Evolutionary conservation across 2,329 filamentous ascomycete species (phyloP), one percentile per base, ranked within the genome.

Genomic region (Aspergillus ochraceus): DNA sequence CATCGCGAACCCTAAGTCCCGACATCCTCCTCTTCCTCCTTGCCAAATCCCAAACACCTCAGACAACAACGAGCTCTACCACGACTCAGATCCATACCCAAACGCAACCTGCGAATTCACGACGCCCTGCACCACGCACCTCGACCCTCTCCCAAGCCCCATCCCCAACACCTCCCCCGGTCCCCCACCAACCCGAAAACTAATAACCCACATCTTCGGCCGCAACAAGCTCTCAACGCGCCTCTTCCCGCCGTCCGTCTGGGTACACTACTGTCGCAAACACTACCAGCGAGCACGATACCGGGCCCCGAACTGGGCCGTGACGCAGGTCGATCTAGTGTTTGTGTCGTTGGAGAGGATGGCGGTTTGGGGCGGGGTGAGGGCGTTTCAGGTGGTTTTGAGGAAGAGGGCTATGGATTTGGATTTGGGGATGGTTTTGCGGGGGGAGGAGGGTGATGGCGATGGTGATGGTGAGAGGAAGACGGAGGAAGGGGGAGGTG

Each of bases 131-230:
- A 62, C 51, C 19, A 61, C 60, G n/a, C 0, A 22, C 30, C 51
- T 19, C 4, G 19, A 12, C 45, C 1, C 64, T 4, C 26, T 22
- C 19, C 49, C 12, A 3, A 36, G 22, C 24, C 4, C 8, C 17
- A 45, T 8, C 42, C 42, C 17, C 42, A 8, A 10, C 17, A 6
- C 19, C 42, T 9, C 26, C 26, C 6, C 24, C 4, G 24, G 5
- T 3, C 24, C 24, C 3, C 6, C 6, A 26, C 24, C 24, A 26
- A 26, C 26, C 6, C 86, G 91, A 52, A 94, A 94, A 76, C 87
- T 89, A 5, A 89, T 94, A 60, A 92, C 89, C 0, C 90, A 95
- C 69, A 84, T 93, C 57, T 94, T 94, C 66, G 91, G 91, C 22
- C 86, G 91, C 42, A 95, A 95, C 80, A 95, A 95, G 76, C 81